Conservation (phyloP, 768 basidiomycete genomes). For the Daedaleopsis sinensis region DNA sequence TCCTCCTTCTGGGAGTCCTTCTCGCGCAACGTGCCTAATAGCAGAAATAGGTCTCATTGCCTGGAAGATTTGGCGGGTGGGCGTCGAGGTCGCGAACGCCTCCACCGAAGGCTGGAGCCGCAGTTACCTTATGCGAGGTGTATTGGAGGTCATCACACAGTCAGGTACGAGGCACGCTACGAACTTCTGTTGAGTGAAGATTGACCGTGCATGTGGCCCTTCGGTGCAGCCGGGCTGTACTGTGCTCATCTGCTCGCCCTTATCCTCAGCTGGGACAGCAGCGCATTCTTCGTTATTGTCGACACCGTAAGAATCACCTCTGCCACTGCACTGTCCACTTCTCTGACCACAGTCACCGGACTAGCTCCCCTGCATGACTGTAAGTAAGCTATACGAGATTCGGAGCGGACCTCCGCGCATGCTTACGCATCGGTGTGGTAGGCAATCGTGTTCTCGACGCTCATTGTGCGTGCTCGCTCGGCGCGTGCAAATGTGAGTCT, state of each 20-base stretch:
- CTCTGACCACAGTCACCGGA: too few species aligned
- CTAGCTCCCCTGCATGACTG: too few species aligned
- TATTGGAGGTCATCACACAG: background rate
- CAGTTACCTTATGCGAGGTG: background rate
- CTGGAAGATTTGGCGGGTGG: too few species aligned
- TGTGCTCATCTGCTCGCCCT: background rate
- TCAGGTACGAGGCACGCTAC: background rate
- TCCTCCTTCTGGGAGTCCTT: too few species aligned
- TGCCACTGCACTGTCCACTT: too few species aligned
- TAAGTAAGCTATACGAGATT: too few species aligned
- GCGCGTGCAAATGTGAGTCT: background rate
- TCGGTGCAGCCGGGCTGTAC: background rate
- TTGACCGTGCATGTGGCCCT: background rate
- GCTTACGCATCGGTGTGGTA: background rate
- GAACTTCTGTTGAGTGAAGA: too few species aligned
- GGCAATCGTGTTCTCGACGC: slow-evolving; percentile 9
- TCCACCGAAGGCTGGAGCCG: too few species aligned
- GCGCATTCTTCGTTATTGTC: background rate
- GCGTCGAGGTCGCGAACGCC: too few species aligned
- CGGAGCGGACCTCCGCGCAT: too few species aligned
- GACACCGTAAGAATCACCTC: background rate
- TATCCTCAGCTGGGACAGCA: background rate
- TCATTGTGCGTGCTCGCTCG: slow-evolving; percentile 6
- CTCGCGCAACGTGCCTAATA: too few species aligned
- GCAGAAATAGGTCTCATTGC: too few species aligned